These are phyloP conservation scores for Trichoderma breve DNA, from an alignment of 2,329 filamentous ascomycete genomes.

Conservation along the genomic window DNA sequence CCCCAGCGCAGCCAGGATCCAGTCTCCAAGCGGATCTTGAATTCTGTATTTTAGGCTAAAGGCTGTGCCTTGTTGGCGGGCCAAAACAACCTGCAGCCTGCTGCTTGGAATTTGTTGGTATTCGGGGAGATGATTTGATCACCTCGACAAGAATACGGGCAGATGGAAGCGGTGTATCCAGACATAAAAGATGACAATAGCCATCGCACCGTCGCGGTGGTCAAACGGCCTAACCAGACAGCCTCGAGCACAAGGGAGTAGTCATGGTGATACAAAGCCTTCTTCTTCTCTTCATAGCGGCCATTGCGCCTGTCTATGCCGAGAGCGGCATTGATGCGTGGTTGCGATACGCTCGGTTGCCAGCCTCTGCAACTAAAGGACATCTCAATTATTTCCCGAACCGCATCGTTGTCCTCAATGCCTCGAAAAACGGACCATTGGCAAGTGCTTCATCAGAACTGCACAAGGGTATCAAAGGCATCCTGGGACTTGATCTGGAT, in stretches of 20 bases:
- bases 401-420: constrained; percentile 53
- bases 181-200: not conserved
- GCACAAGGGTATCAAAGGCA: constrained; percentile 53
- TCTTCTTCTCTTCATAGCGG: not conserved
- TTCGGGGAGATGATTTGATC: not conserved
- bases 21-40: not conserved
- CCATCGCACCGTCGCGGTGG: not conserved
- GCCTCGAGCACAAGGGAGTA: not conserved
- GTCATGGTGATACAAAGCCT: not conserved
- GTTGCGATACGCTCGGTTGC: constrained; percentile 61
- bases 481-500: constrained; percentile 50
- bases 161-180: not conserved
- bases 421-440: constrained; percentile 53
- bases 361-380: not conserved
- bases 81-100: not conserved
- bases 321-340: constrained; percentile 62
- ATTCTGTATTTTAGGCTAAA: constrained; percentile 8
- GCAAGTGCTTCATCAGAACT: constrained; percentile 59
- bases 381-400: constrained; percentile 44
- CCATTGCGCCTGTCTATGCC: constrained; percentile 37
- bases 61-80: not conserved
- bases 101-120: not conserved
- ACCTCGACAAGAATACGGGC: not conserved
- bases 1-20: not conserved
- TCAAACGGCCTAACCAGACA: not conserved